Evolutionary conservation across 2,329 filamentous ascomycete genomes (phyloP).

Genomic region (Hypoxylon sp.): DNA sequence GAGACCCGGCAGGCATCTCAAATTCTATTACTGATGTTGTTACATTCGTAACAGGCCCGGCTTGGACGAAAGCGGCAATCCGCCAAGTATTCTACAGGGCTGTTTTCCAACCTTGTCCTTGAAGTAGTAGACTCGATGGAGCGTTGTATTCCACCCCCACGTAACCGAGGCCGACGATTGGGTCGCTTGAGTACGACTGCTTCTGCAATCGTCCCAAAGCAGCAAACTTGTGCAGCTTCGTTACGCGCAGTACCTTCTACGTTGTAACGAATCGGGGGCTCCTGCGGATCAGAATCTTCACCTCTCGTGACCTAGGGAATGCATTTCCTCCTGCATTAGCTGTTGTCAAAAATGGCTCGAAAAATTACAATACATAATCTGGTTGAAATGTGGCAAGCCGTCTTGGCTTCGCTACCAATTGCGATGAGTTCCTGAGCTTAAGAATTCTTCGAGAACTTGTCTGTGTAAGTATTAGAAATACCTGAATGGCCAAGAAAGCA

Average conservation of each 20-base stretch:
- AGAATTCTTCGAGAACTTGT: slow-evolving; percentile 15
- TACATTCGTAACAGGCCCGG: slow-evolving; percentile 43
- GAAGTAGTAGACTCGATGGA: slow-evolving; percentile 34
- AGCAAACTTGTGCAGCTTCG: slow-evolving; percentile 41
- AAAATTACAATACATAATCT: slow-evolving; percentile 32
- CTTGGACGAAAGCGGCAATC: slow-evolving; percentile 38
- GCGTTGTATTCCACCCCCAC: slow-evolving; percentile 41
- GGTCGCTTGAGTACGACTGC: slow-evolving; percentile 31
- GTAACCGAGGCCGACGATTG: slow-evolving; percentile 33
- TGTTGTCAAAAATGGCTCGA: slow-evolving; percentile 32
- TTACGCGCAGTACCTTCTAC: slow-evolving; percentile 38
- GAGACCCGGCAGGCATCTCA: slow-evolving; percentile 28
- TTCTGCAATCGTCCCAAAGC: slow-evolving; percentile 44
- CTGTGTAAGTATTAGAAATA: slow-evolving; percentile 33
- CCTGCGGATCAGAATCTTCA: slow-evolving; percentile 41
- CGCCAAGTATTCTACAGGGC: slow-evolving; percentile 40
- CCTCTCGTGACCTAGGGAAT: slow-evolving; percentile 44
- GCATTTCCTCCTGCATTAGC: slow-evolving; percentile 47
- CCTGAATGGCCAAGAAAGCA: slow-evolving; percentile 33
- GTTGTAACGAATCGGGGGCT: slow-evolving; percentile 39
- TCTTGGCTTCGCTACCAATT: slow-evolving; percentile 41
- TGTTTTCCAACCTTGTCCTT: slow-evolving; percentile 33
- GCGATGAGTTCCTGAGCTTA: slow-evolving; percentile 16
- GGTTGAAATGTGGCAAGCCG: slow-evolving; percentile 46
- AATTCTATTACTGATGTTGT: slow-evolving; percentile 31